Evolutionary conservation across 2,329 filamentous ascomycete genomes (phyloP).

Genomic region (Fusarium sp.): DNA sequence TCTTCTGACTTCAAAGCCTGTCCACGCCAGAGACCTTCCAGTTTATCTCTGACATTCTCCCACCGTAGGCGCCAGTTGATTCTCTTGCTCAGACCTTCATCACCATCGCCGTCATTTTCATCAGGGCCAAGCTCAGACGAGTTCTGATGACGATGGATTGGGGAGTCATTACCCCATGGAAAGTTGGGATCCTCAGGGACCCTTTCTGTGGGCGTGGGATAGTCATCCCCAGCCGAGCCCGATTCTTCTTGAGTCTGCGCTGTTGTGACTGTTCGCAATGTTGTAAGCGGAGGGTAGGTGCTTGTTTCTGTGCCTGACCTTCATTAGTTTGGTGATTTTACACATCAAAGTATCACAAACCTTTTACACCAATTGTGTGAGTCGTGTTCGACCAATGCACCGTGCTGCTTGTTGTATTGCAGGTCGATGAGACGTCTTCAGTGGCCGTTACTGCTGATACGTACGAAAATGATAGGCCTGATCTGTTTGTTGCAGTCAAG

Average conservation of each 20-base stretch:
- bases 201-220: conserved; percentile 34
- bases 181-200: conserved; percentile 46
- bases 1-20: conserved; percentile 1
- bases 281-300: conserved; percentile 25
- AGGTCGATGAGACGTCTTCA: conserved; percentile 25
- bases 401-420: conserved; percentile 36
- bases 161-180: conserved; percentile 50
- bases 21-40: conserved; percentile 26
- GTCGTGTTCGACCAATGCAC: conserved; percentile 32
- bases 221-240: conserved; percentile 3
- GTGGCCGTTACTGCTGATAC: conserved; percentile 9
- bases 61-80: conserved; percentile 19
- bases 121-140: conserved; percentile 41
- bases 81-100: conserved; percentile 9
- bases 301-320: conserved; percentile 6
- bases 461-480: conserved; percentile 14
- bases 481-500: not conserved
- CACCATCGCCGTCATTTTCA: conserved; percentile 9
- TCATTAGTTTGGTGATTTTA: not conserved
- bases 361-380: conserved; percentile 10
- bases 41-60: conserved; percentile 21
- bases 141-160: conserved; percentile 49
- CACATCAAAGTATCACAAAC: conserved; percentile 16
- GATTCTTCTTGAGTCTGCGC: not conserved
- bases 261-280: conserved; percentile 35